Percentiles rank a stretch among this genome's conserved stretches.
phyloP scores from a whole-genome alignment of 2,329 filamentous ascomycete genomes.

The Coleophoma eucalyptorum region DNA sequence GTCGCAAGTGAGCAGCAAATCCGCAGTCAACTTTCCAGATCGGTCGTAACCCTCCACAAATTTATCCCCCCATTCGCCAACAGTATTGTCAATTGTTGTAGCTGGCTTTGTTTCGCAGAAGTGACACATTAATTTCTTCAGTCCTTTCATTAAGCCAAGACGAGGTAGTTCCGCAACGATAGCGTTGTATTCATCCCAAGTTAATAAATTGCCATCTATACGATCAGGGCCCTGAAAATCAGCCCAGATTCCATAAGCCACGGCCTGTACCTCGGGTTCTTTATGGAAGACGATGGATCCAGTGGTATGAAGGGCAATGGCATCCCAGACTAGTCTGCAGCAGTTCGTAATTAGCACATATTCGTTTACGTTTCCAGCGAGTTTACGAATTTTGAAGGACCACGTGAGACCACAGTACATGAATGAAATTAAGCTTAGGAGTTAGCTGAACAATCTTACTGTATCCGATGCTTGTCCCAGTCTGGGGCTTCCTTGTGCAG shows the following conservation, averaged over 20 bases:
- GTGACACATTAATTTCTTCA: slow-evolving; percentile 28
- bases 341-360: no score
- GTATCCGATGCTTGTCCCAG: slow-evolving; percentile 35
- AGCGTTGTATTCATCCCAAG: slow-evolving; percentile 26
- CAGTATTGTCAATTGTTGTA: slow-evolving; percentile 31
- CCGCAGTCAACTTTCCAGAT: slow-evolving; percentile 26
- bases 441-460: slow-evolving; percentile 12
- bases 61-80: slow-evolving; percentile 29
- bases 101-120: slow-evolving; percentile 31
- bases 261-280: slow-evolving; percentile 35
- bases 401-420: no score
- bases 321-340: slow-evolving; percentile 37
- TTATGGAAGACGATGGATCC: slow-evolving; percentile 35
- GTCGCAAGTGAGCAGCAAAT: slow-evolving; percentile 18
- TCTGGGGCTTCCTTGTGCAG: slow-evolving; percentile 20
- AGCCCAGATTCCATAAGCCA: slow-evolving; percentile 28
- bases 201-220: slow-evolving; percentile 16
- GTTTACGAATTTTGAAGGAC: no score
- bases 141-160: slow-evolving; percentile 26
- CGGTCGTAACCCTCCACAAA: slow-evolving; percentile 28
- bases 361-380: no score
- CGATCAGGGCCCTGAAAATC: slow-evolving; percentile 32
- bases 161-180: slow-evolving; percentile 29
- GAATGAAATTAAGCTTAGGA: no score
- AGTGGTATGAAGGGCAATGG: slow-evolving; percentile 42